A percentile compares a stretch with the other conserved stretches of the same genome.
These are phyloP conservation scores for Haplosporangium gracile DNA, from an alignment of 192 early-diverging fungal species.

Conservation along the genomic window DNA sequence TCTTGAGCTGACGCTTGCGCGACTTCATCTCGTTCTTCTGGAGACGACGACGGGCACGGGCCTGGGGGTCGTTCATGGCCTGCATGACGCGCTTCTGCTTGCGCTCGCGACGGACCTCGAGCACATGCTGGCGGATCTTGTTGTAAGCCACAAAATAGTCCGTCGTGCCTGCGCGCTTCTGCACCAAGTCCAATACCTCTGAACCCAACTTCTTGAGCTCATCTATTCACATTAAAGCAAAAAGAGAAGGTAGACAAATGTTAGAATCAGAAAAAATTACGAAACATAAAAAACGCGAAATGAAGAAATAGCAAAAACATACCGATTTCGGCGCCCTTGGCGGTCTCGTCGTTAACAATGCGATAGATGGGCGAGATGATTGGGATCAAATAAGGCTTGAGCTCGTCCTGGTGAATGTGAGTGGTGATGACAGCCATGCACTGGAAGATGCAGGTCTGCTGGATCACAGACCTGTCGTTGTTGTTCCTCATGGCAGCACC, in stretches of 20 bases:
- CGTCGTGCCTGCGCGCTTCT: slow-evolving; percentile 81
- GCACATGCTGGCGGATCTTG: slow-evolving; percentile 74
- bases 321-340: slow-evolving; percentile 74
- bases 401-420: slow-evolving; percentile 68
- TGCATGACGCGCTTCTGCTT: slow-evolving; percentile 70
- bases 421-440: slow-evolving; percentile 91
- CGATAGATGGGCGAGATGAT: slow-evolving; percentile 87
- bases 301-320: slow-evolving; percentile 16
- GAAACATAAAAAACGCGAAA: neutral
- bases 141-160: slow-evolving; percentile 78
- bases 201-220: slow-evolving; percentile 80
- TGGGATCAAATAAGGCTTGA: slow-evolving; percentile 74
- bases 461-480: slow-evolving; percentile 52
- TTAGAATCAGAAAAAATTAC: neutral
- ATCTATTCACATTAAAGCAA: slow-evolving; percentile 57
- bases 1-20: slow-evolving; percentile 75
- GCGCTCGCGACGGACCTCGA: slow-evolving; percentile 72
- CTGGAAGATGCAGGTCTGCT: slow-evolving; percentile 89
- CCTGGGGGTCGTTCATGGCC: slow-evolving; percentile 82
- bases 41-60: slow-evolving; percentile 74
- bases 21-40: slow-evolving; percentile 83
- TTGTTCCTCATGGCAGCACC: slow-evolving; percentile 63
- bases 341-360: slow-evolving; percentile 79
- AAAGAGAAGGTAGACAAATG: slow-evolving; percentile 5
- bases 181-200: slow-evolving; percentile 84